Conservation (phyloP, 495 filamentous ascomycete genomes). For the Copromyces sp. region DNA sequence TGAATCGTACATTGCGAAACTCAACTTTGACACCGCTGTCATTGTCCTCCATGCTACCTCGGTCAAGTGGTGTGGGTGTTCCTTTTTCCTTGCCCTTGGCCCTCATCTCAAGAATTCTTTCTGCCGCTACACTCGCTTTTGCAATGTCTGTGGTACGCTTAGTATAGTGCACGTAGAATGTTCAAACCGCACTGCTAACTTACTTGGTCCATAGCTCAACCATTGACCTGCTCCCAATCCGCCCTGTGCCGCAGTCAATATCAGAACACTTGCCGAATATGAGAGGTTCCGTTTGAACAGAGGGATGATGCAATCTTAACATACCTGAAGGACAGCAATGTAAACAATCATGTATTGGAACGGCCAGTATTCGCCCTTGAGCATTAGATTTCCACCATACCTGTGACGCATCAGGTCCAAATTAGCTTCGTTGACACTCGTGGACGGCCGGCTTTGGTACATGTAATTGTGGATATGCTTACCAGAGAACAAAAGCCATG, state of each 20-base stretch:
- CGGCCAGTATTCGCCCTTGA: constrained; percentile 30
- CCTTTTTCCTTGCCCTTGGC: constrained; percentile 16
- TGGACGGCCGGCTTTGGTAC: too few species aligned
- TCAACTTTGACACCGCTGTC: constrained; percentile 44
- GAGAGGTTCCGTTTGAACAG: background rate
- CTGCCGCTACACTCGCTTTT: constrained; percentile 46
- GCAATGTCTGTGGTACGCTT: constrained; percentile 36
- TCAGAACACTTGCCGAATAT: background rate
- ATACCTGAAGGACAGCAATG: constrained; percentile 36
- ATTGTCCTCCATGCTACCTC: constrained; percentile 23
- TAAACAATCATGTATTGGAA: constrained; percentile 43
- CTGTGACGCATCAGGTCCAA: constrained; percentile 3
- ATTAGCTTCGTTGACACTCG: too few species aligned
- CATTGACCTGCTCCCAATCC: constrained; percentile 34
- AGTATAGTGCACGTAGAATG: background rate
- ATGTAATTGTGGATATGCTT: constrained; percentile 10
- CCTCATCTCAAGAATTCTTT: constrained; percentile 42
- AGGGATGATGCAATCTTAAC: background rate
- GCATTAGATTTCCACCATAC: constrained; percentile 35
- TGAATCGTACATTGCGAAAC: constrained; percentile 48
- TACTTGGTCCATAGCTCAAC: constrained; percentile 40
- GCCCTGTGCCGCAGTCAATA: constrained; percentile 17
- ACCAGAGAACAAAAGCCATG: constrained; percentile 51
- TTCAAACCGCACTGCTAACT: constrained; percentile 13
- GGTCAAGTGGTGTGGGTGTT: constrained; percentile 17